These are phyloP conservation scores for Cladobotryum protrusum DNA, from an alignment of 2,329 filamentous ascomycete species.

Conservation along the genomic window DNA sequence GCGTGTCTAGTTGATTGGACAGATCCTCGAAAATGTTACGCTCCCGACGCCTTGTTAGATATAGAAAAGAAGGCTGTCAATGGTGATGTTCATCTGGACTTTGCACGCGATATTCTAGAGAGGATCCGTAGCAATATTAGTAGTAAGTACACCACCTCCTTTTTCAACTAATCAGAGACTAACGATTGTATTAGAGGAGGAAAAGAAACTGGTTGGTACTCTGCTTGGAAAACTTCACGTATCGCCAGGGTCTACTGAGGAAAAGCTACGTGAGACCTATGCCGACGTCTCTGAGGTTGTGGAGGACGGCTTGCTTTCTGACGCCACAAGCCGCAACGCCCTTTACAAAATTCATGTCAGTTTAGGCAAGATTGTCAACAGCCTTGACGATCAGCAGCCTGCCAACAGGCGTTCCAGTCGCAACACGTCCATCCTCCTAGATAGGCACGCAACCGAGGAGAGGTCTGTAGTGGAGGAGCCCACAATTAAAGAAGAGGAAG, in stretches of 20 bases:
- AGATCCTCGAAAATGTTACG: slow-evolving; percentile 74
- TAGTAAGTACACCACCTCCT: slow-evolving; percentile 47
- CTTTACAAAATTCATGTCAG: slow-evolving; percentile 63
- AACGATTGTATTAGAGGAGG: slow-evolving; percentile 56
- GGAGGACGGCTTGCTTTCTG: slow-evolving; percentile 53
- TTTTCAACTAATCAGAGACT: slow-evolving; percentile 14
- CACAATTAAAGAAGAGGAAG: slow-evolving; percentile 44
- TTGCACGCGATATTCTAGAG: slow-evolving; percentile 73
- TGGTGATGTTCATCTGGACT: slow-evolving; percentile 71
- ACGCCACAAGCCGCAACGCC: slow-evolving; percentile 56
- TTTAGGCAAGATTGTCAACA: slow-evolving; percentile 61
- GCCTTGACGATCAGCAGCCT: slow-evolving; percentile 41
- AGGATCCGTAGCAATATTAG: slow-evolving; percentile 59
- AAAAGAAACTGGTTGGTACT: slow-evolving; percentile 73
- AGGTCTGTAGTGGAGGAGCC: slow-evolving; percentile 36
- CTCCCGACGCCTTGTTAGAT: slow-evolving; percentile 43
- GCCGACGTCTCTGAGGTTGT: slow-evolving; percentile 55
- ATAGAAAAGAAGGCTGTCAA: slow-evolving; percentile 59
- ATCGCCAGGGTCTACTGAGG: slow-evolving; percentile 56
- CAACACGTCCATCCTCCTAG: slow-evolving; percentile 34
- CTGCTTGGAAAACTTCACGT: slow-evolving; percentile 80
- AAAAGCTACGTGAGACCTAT: slow-evolving; percentile 53
- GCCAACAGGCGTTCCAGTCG: slow-evolving; percentile 37
- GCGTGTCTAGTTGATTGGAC: slow-evolving; percentile 91
- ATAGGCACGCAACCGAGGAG: slow-evolving; percentile 29